Conservation (phyloP, 139 green algal genomes). For the Asterochloris sp. region DNA sequence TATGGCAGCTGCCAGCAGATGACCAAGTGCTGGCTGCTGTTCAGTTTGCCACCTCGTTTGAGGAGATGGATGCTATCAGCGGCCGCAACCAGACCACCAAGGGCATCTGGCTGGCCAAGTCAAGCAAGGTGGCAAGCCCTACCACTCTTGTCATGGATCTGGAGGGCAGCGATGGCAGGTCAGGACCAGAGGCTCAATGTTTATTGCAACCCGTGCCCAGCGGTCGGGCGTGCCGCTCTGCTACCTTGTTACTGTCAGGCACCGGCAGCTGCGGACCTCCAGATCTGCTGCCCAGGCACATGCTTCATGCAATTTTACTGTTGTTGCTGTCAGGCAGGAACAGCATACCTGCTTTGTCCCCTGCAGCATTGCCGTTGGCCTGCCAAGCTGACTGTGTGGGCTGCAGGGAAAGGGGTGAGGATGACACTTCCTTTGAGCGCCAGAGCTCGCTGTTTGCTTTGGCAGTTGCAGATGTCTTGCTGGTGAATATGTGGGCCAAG, state of each 20-base stretch:
- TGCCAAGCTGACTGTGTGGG: conserved; percentile 16
- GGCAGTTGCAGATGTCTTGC: conserved; percentile 86
- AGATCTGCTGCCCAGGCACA: too few relatives aligned
- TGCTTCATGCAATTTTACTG: too few relatives aligned
- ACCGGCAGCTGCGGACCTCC: too few relatives aligned
- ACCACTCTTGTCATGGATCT: conserved; percentile 92
- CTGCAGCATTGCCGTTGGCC: conserved; percentile 1
- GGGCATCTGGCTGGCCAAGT: conserved; percentile 83
- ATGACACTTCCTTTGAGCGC: conserved; percentile 98
- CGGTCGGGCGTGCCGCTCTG: too few relatives aligned
- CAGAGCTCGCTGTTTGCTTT: conserved; percentile 96
- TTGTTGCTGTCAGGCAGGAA: too few relatives aligned
- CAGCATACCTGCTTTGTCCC: too few relatives aligned
- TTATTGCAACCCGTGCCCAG: too few relatives aligned
- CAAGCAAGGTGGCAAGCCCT: conserved; percentile 53
- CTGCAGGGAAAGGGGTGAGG: conserved; percentile 85
- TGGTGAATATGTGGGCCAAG: conserved; percentile 99
- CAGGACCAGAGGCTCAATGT: not conserved
- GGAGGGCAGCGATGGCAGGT: conserved; percentile 75
- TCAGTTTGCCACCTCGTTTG: conserved; percentile 92
- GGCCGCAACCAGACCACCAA: conserved; percentile 86
- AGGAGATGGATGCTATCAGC: conserved; percentile 91
- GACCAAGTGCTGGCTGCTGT: not conserved
- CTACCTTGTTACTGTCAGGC: too few relatives aligned
- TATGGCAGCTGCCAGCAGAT: not conserved